Evolutionary conservation across 2,329 filamentous ascomycete genomes (phyloP).

Genomic region (Cercospora beticola): DNA sequence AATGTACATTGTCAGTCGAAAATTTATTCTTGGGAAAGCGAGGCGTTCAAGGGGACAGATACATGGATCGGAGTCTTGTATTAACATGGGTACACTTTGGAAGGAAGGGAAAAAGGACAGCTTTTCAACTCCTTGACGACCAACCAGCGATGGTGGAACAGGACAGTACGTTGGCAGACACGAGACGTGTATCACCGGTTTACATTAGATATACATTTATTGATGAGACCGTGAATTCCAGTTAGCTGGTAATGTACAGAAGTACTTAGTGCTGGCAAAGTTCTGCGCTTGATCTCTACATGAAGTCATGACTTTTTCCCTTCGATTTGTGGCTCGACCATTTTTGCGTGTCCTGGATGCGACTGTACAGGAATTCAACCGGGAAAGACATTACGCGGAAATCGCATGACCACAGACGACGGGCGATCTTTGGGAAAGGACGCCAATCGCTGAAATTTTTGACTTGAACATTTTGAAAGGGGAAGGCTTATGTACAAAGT

Average conservation of each 20-base stretch:
- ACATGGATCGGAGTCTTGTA: background rate
- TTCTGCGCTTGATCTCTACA: background rate
- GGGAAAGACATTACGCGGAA: background rate
- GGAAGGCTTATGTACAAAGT: background rate
- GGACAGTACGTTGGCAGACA: background rate
- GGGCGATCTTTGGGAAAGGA: no score
- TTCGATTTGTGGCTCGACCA: background rate
- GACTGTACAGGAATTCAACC: no score
- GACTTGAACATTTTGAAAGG: background rate
- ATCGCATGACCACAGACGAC: no score
- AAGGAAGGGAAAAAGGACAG: background rate
- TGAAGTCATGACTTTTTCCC: background rate
- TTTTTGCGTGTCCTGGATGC: background rate
- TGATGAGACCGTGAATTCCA: background rate
- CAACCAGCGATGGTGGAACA: background rate
- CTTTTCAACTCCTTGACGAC: background rate
- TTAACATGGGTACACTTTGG: background rate
- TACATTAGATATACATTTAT: background rate
- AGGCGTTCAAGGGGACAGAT: constrained; percentile 9
- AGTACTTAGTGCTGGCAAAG: background rate
- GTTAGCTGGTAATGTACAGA: background rate
- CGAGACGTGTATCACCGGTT: background rate
- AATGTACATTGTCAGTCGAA: background rate
- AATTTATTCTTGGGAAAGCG: constrained; percentile 3
- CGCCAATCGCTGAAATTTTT: background rate